phyloP scores from a whole-genome alignment of 306 rosid species.

The Prunus salicina region DNA sequence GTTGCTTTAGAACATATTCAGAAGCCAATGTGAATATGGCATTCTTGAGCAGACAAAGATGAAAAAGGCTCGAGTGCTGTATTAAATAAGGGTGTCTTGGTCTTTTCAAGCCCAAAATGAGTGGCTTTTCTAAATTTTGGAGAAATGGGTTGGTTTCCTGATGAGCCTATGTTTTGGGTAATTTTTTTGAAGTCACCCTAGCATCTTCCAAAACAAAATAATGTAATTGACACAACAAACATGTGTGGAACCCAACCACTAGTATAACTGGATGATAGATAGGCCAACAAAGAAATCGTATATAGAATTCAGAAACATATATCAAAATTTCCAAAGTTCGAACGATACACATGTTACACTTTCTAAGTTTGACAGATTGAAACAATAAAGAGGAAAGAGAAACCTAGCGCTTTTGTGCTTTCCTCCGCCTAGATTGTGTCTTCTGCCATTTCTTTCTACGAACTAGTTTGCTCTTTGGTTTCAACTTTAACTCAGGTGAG shows the following conservation, averaged over 20 bases:
- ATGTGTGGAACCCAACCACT: background rate
- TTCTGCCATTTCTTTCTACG: conserved; percentile 78
- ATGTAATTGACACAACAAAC: background rate
- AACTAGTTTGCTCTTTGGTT: conserved; percentile 76
- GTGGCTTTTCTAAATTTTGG: no score
- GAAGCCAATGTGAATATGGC: no score
- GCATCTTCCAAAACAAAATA: no score
- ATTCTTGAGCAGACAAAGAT: no score
- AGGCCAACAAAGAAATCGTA: background rate
- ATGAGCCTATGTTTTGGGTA: no score
- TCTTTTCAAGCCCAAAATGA: no score
- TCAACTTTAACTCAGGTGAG: conserved; percentile 71
- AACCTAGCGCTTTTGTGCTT: conserved; percentile 57
- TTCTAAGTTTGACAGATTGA: background rate
- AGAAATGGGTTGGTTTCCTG: no score
- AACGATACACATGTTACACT: background rate
- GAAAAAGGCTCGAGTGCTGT: no score
- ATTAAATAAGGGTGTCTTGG: no score
- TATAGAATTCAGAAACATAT: background rate
- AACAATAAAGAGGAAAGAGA: background rate
- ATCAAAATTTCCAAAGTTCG: background rate
- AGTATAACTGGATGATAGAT: background rate
- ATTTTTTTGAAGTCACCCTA: no score
- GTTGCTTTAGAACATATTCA: no score
- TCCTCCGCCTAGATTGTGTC: conserved; percentile 66